Base-by-base conservation (phyloP, 73 alveolate genomes). In the Symbiodinium natans region DNA sequence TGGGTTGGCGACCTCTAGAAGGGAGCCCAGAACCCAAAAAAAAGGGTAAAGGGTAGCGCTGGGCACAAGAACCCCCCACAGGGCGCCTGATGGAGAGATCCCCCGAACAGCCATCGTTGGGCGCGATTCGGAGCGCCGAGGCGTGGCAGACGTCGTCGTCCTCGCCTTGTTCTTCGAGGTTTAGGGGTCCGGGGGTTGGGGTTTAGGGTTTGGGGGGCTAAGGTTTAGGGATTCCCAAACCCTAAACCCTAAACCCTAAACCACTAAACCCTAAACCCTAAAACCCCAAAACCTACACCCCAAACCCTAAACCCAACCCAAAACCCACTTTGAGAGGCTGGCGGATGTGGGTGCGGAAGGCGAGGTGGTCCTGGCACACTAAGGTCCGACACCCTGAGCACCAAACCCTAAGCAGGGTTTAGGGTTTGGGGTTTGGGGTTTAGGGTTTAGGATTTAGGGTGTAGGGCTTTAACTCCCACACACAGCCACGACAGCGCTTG, bases 101-200 rank as follows among this genome's bases (percentile, higher is more conserved):
- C 77, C 77, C 77, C 15, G 31, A 63, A 63, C 77, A 63, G 77
- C 77, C 77, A 27, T 63, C 77, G 77, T 63, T 63, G 15, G 77
- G 77, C 77, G 97, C n/a, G 39, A 90, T 46, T 6, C 88, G 97
- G 77, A 90, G 33, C 56, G 97, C 97, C 31, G 97, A 90, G 83
- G 97, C 52, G 97, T 90, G 87, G 88, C 97, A 90, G 23, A 90
- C 97, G 13, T 90, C 97, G 52, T 90, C 97, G 19, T 90, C 97
- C 48, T 90, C 97, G 23, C 97, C 97, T 90, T 7, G 77, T 4
- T 17, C 74, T 56, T 9, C 25, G 31, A 19, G 36, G 31, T 59
- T 4, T 23, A 1, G 7, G 77, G 77, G 13, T 1, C 10, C 25
- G 29, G 36, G 34, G 74, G 13, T 52, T 10, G n/a, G n/a, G 68